Evolutionary conservation across 441 rosid species (phyloP).

Genomic region (Gossypium schwendimanii): DNA sequence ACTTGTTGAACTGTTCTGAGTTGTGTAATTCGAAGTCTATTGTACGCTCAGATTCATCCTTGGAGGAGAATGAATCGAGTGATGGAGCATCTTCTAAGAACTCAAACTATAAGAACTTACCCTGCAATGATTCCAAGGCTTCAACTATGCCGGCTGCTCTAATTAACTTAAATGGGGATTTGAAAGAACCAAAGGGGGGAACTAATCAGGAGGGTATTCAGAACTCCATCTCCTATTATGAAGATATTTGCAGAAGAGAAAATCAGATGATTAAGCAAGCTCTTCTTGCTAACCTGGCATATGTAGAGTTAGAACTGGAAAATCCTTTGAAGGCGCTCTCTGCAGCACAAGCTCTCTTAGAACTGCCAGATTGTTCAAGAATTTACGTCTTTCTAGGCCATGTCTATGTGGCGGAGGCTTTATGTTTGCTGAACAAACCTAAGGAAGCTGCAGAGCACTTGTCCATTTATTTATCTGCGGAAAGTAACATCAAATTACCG

Average conservation of each 20-base stretch:
- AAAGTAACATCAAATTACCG: conserved; percentile 51
- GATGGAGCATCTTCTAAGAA: conserved; percentile 33
- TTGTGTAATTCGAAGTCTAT: conserved; percentile 27
- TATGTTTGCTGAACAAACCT: conserved; percentile 72
- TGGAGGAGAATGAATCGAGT: conserved; percentile 40
- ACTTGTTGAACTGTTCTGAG: conserved; percentile 46
- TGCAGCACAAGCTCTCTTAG: conserved; percentile 57
- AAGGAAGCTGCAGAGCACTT: conserved; percentile 76
- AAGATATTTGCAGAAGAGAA: conserved; percentile 43
- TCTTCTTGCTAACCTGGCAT: conserved; percentile 72
- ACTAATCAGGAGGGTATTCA: conserved; percentile 56
- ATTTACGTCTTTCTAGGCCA: conserved; percentile 67
- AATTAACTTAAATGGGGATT: conserved; percentile 54
- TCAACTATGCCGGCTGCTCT: conserved; percentile 21
- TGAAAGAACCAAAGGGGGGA: conserved; percentile 65
- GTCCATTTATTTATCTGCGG: conserved; percentile 55
- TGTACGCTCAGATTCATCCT: conserved; percentile 27
- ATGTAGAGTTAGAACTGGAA: conserved; percentile 79
- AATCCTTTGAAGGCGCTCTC: conserved; percentile 76
- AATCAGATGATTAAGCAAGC: conserved; percentile 61
- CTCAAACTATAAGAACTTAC: conserved; percentile 31
- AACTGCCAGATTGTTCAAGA: conserved; percentile 60
- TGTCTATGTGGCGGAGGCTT: conserved; percentile 89
- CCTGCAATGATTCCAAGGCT: conserved; percentile 36
- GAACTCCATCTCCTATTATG: conserved; percentile 51